Base-by-base conservation (phyloP, 768 basidiomycete species). In the Mycena pura region DNA sequence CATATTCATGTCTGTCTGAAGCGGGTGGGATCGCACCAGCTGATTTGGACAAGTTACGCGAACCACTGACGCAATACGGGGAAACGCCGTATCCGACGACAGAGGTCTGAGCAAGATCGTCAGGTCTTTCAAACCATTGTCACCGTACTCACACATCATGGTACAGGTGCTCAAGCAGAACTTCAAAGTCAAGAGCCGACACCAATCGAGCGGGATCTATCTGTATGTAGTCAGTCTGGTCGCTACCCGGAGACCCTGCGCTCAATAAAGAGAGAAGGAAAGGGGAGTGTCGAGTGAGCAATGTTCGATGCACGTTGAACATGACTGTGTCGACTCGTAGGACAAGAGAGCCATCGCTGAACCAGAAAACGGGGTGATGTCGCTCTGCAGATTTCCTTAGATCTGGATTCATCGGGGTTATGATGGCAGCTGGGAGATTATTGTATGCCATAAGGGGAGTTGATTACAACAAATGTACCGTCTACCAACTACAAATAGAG, bases 151-250 rank as follows among this genome's bases (percentile, higher is more conserved):
- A 91, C 90, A 72, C 72, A 68, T 90, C 85, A 68, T 89, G 85
- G 69, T 91, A 91, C 28, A 91, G 68, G 73, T 89, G 83, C 58
- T 80, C 79, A n/a, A 91, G 73, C 46, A 92, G 70, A 1, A 76
- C 78, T 46, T 83, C 82, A 6, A 89, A 78, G 69, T 91, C 89
- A 40, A 71, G 68, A 17, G 76, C 72, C 36, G 67, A 69, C 47
- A 84, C 76, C 29, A 73, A 70, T 17, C 76, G 70, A 41, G 78
- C 73, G 25, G 68, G 70, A 45, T 83, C 82, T 39, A 84, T 67
- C 44, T 67, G 52, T 45, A 72, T 52, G 41, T 69, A 64, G 8
- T 66, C 49, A 22, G 15, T n/a, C 22, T 7, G 19, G 41, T 15
- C 11, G 41, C 19, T 21, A 15, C 10, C 9, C 34, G 34, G 17